phyloP scores from a whole-genome alignment of 75 land plant genomes.

The Pinus taeda region DNA sequence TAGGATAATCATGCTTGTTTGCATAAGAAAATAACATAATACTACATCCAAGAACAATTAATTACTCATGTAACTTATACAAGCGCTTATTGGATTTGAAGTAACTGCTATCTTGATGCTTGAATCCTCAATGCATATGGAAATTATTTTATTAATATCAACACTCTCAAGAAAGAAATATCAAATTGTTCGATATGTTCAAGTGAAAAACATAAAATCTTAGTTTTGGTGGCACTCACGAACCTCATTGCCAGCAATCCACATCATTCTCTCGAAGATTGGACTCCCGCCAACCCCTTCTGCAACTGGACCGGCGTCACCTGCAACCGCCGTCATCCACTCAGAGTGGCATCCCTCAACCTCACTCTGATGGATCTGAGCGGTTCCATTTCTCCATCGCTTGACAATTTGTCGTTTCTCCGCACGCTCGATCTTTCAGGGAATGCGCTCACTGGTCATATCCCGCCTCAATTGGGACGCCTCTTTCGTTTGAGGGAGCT shows the following conservation, averaged over 20 bases:
- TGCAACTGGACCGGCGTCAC: constrained; percentile 60
- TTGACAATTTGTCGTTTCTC: constrained; percentile 52
- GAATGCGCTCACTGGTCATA: constrained; percentile 62
- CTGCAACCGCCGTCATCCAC: constrained; percentile 23
- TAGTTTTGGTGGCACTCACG: constrained; percentile 33
- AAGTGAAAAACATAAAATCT: constrained; percentile 19
- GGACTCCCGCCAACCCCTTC: constrained; percentile 29
- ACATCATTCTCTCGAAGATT: constrained; percentile 6
- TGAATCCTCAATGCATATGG: too few relatives aligned
- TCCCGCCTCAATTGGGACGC: constrained; percentile 51
- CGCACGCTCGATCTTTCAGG: constrained; percentile 53
- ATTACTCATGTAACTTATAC: too few relatives aligned
- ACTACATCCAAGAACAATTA: too few relatives aligned
- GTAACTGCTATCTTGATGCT: too few relatives aligned
- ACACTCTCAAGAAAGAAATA: too few relatives aligned
- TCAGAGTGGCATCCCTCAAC: constrained; percentile 35
- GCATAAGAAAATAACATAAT: too few relatives aligned
- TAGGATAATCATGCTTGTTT: too few relatives aligned
- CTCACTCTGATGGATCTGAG: constrained; percentile 45
- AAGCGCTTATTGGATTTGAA: too few relatives aligned
- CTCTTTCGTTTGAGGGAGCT: constrained; percentile 21
- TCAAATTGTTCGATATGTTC: too few relatives aligned
- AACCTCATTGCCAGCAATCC: constrained; percentile 35
- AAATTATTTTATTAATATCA: too few relatives aligned
- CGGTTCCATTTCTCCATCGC: constrained; percentile 36